Percentiles rank a stretch among this genome's conserved stretches.
These are phyloP conservation scores for Phoenix dactylifera DNA, from an alignment of 176 grass and related monocot species.

Conservation along the genomic window DNA sequence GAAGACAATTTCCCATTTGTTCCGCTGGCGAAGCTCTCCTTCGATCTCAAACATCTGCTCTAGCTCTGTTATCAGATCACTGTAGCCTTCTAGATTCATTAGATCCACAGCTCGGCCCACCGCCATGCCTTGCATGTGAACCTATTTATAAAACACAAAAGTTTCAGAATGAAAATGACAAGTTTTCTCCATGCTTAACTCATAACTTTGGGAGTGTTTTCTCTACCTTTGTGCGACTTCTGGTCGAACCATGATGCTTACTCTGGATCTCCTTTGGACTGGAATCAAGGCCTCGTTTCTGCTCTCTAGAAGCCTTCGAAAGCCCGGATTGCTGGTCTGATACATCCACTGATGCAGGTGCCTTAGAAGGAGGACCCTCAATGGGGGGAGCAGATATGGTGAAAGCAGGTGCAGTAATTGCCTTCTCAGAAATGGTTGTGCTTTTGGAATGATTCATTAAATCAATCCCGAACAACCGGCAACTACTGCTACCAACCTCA, in stretches of 20 bases:
- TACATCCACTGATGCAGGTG: not conserved
- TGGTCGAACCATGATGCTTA: not conserved
- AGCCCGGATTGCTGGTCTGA: not conserved
- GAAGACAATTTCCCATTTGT: slow-evolving; percentile 15
- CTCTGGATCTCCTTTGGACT: slow-evolving; percentile 1
- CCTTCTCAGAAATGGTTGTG: slow-evolving; percentile 6
- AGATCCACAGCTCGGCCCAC: slow-evolving; percentile 13
- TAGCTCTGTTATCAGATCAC: slow-evolving; percentile 9
- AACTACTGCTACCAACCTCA: not conserved
- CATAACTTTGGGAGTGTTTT: too few species aligned
- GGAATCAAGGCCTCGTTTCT: not conserved
- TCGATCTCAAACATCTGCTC: slow-evolving; percentile 16
- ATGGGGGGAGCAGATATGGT: not conserved
- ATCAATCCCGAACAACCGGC: slow-evolving; percentile 55
- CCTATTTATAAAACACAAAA: not conserved
- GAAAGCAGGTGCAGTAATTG: not conserved
- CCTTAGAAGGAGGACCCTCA: not conserved
- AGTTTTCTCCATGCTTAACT: too few species aligned
- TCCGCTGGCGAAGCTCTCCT: slow-evolving; percentile 8
- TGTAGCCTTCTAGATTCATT: slow-evolving; percentile 10
- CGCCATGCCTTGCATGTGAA: slow-evolving; percentile 16
- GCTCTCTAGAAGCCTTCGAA: slow-evolving; percentile 1
- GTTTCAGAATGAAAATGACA: not conserved
- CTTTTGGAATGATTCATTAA: slow-evolving; percentile 22
- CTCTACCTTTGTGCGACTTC: slow-evolving; percentile 7